phyloP scores from a whole-genome alignment of 2,329 filamentous ascomycete genomes.

The Nannizziopsis barbatae region DNA sequence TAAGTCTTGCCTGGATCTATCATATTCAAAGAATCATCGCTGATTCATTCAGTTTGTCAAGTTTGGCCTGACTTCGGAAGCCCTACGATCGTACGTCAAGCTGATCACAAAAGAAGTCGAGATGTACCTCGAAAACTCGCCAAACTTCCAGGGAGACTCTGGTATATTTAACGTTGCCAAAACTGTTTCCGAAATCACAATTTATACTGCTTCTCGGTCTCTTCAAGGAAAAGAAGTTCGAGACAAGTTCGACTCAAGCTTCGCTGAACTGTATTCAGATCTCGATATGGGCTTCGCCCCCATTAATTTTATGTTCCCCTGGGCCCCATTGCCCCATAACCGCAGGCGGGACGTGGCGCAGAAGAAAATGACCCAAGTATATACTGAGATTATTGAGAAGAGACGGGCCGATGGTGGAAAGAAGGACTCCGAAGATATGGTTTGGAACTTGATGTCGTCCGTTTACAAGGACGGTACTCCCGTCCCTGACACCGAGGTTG shows the following conservation, averaged over 20 bases:
- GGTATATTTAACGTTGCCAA: conserved; percentile 62
- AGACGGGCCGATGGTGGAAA: conserved; percentile 47
- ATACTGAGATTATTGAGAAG: conserved; percentile 69
- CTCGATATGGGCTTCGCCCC: conserved; percentile 83
- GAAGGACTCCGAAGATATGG: conserved; percentile 61
- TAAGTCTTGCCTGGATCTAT: conserved; percentile 29
- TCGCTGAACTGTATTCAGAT: conserved; percentile 75
- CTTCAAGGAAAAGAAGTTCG: conserved; percentile 78
- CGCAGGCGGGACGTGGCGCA: conserved; percentile 68
- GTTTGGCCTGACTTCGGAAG: conserved; percentile 51
- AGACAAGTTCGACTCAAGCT: conserved; percentile 64
- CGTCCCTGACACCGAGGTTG: conserved; percentile 74
- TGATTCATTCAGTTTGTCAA: conserved; percentile 45
- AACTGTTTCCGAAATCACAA: conserved; percentile 74
- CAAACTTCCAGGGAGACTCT: conserved; percentile 55
- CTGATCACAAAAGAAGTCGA: conserved; percentile 66
- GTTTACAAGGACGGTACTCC: conserved; percentile 70
- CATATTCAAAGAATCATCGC: neutral
- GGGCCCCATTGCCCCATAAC: conserved; percentile 83
- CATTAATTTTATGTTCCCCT: conserved; percentile 82
- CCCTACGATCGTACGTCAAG: conserved; percentile 60
- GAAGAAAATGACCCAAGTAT: conserved; percentile 67
- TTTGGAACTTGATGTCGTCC: conserved; percentile 79
- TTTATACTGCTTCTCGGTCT: conserved; percentile 77
- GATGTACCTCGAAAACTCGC: conserved; percentile 57